Percentiles rank a stretch among this genome's conserved stretches.
Conservation (phyloP, 2,329 filamentous ascomycete species). For the Colletotrichum higginsianum region DNA sequence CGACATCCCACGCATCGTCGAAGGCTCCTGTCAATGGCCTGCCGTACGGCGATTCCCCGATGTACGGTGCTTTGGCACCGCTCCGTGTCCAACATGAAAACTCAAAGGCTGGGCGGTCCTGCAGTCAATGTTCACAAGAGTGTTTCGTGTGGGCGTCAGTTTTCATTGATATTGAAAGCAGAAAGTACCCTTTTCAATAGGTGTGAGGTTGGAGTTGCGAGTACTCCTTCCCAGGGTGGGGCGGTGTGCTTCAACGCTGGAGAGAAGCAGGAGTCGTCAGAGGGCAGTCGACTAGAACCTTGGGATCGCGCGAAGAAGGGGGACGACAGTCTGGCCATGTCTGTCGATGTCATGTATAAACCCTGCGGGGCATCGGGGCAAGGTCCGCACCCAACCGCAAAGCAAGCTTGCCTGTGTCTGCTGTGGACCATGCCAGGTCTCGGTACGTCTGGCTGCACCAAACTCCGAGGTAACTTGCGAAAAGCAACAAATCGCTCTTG, state of each 20-base stretch:
- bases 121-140: background rate
- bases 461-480: slow-evolving; percentile 6
- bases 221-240: too few species aligned
- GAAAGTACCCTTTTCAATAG: background rate
- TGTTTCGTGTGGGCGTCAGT: background rate
- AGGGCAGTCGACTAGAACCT: background rate
- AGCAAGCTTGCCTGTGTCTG: slow-evolving; percentile 19
- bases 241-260: too few species aligned
- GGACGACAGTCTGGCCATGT: background rate
- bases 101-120: background rate
- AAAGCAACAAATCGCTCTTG: slow-evolving; percentile 21
- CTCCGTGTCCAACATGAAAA: slow-evolving; percentile 2
- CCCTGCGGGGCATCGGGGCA: slow-evolving; percentile 29
- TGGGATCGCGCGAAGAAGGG: too few species aligned
- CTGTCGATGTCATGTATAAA: slow-evolving; percentile 13
- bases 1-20: slow-evolving; percentile 23
- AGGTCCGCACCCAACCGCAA: slow-evolving; percentile 15
- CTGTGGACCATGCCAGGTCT: slow-evolving; percentile 22
- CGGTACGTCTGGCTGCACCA: slow-evolving; percentile 18
- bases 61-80: slow-evolving; percentile 15
- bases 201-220: background rate
- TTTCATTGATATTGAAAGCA: background rate
- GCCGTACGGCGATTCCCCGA: slow-evolving; percentile 24
- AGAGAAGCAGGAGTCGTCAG: slow-evolving; percentile 15
- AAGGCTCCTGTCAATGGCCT: slow-evolving; percentile 25